Percentiles rank a stretch among this genome's conserved stretches.
phyloP scores from a whole-genome alignment of 331 rosid genomes.

The Pyrus hybrid region DNA sequence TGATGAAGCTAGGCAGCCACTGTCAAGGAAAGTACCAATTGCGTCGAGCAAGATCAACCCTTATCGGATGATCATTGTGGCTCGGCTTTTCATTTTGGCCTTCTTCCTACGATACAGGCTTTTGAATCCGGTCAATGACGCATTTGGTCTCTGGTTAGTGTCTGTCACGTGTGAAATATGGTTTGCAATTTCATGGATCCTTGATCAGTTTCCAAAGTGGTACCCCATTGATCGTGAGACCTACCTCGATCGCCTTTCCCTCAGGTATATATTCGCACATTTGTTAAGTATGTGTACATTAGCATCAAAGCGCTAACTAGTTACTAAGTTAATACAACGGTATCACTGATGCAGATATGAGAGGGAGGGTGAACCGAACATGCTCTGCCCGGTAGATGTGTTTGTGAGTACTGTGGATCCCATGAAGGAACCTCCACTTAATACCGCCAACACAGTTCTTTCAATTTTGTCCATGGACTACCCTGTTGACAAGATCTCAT shows the following conservation, averaged over 20 bases:
- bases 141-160: constrained; percentile 79
- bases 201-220: constrained; percentile 98
- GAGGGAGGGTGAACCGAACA: constrained; percentile 75
- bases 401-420: constrained; percentile 98
- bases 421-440: constrained; percentile 92
- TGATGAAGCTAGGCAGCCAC: constrained; percentile 87
- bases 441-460: constrained; percentile 79
- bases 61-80: constrained; percentile 77
- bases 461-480: constrained; percentile 89
- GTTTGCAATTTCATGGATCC: constrained; percentile 88
- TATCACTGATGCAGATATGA: constrained; percentile 55
- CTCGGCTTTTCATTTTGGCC: constrained; percentile 54
- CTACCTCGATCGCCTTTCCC: constrained; percentile 83
- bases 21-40: constrained; percentile 88
- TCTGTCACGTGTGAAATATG: constrained; percentile 87
- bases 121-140: constrained; percentile 77
- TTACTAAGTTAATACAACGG: neutral
- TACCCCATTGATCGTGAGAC: constrained; percentile 92
- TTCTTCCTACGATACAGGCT: constrained; percentile 71
- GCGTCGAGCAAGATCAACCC: constrained; percentile 92
- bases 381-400: constrained; percentile 77
- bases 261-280: constrained; percentile 48
- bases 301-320: neutral
- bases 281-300: neutral
- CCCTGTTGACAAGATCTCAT: constrained; percentile 81